Percentiles rank a stretch among this genome's conserved stretches.
Evolutionary conservation across 768 basidiomycete genomes (phyloP).

Genomic region (Amanita exitialis): DNA sequence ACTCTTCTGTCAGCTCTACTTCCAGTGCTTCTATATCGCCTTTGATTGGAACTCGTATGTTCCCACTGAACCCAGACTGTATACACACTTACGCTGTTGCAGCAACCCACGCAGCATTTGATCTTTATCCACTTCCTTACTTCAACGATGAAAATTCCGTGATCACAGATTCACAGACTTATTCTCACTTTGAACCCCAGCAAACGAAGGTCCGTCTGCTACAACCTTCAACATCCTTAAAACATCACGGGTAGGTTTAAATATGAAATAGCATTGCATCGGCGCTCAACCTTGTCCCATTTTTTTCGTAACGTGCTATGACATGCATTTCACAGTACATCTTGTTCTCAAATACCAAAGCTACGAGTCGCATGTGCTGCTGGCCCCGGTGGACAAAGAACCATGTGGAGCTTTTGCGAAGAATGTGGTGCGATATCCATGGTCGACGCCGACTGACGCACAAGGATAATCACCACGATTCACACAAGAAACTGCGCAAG

Average conservation of each 20-base stretch:
- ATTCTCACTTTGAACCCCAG: conserved; percentile 31
- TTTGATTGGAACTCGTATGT: conserved; percentile 38
- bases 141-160: conserved; percentile 37
- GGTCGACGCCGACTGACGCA: conserved; percentile 62
- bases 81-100: background rate
- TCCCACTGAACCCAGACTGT: background rate
- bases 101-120: conserved; percentile 53
- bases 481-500: background rate
- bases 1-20: conserved; percentile 56
- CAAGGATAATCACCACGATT: background rate
- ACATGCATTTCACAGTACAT: conserved; percentile 28
- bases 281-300: background rate
- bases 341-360: conserved; percentile 76
- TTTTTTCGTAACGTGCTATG: background rate
- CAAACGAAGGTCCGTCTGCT: conserved; percentile 49
- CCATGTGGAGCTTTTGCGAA: conserved; percentile 87
- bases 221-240: conserved; percentile 50
- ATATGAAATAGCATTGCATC: background rate
- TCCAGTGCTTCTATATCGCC: conserved; percentile 39
- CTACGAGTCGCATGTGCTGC: conserved; percentile 71
- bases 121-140: conserved; percentile 47
- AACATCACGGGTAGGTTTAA: conserved; percentile 60
- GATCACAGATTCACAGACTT: conserved; percentile 36
- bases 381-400: conserved; percentile 56
- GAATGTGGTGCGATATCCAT: conserved; percentile 84